phyloP scores from a whole-genome alignment of 139 green algal genomes.

The Chlamydomonas sp. region DNA sequence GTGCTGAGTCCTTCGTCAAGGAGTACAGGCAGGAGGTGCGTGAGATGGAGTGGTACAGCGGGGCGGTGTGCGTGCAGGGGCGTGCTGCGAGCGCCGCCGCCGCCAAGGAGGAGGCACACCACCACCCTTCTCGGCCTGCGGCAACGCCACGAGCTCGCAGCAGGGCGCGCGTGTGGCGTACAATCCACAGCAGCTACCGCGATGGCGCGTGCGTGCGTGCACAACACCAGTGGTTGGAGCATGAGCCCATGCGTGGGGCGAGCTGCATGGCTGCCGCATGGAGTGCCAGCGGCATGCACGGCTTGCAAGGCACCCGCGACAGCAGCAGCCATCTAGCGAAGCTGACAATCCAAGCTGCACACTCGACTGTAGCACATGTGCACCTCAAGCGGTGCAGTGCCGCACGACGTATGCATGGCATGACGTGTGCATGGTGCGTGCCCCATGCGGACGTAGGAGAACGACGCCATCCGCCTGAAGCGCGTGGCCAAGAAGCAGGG shows the following conservation, averaged over 20 bases:
- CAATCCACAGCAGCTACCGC: too few relatives aligned
- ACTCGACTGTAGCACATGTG: neutral
- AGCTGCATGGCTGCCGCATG: neutral
- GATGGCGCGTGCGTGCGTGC: too few relatives aligned
- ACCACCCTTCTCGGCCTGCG: too few relatives aligned
- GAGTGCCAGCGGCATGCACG: neutral
- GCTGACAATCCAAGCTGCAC: neutral
- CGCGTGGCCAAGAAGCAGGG: conserved; percentile 79
- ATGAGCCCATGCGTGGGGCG: neutral
- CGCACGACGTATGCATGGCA: neutral
- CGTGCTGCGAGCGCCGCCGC: too few relatives aligned
- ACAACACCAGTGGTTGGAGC: too few relatives aligned
- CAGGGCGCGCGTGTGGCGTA: too few relatives aligned
- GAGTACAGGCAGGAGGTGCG: conserved; percentile 90
- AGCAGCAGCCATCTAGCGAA: neutral
- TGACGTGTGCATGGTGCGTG: neutral
- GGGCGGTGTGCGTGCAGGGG: neutral
- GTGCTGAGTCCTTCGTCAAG: conserved; percentile 94
- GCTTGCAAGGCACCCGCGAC: neutral
- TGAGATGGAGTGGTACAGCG: neutral
- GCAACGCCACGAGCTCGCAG: too few relatives aligned
- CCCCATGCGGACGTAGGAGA: conserved; percentile 64
- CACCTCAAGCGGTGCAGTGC: neutral
- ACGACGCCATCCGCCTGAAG: conserved; percentile 83
- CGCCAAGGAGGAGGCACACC: too few relatives aligned